Percentiles rank a stretch among this genome's conserved stretches.
Evolutionary conservation across 441 rosid genomes (phyloP).

Genomic region (Jatropha multifida): DNA sequence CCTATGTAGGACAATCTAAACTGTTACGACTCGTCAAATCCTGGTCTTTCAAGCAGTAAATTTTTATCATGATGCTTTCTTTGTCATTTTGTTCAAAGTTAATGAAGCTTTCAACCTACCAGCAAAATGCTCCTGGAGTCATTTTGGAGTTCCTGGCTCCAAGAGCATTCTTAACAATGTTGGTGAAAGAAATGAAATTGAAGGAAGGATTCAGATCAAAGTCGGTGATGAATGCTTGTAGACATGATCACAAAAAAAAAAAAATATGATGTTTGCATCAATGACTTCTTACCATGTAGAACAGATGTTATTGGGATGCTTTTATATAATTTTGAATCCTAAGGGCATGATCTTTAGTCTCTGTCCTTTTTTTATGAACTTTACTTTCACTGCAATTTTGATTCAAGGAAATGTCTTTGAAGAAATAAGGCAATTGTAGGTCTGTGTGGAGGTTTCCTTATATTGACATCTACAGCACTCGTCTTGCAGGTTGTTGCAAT

Average conservation of each 20-base stretch:
- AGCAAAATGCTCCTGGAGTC: too few species aligned
- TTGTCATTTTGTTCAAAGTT: neutral
- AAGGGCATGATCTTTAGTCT: neutral
- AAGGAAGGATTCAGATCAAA: neutral
- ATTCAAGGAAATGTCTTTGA: neutral
- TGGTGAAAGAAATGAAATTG: neutral
- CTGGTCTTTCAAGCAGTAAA: neutral
- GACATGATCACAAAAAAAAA: neutral
- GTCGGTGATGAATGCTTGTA: neutral
- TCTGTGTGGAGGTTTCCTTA: neutral
- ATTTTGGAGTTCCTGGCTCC: neutral
- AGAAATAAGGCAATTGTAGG: neutral
- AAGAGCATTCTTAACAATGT: neutral
- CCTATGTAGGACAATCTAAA: neutral
- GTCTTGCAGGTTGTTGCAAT: conserved; percentile 71
- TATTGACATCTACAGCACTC: conserved; percentile 15
- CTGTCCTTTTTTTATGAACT: neutral
- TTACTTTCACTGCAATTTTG: neutral
- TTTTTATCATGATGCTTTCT: neutral
- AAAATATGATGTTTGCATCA: neutral
- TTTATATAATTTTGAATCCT: neutral
- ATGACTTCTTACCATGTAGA: neutral
- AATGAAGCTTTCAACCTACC: neutral
- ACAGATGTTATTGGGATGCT: neutral
- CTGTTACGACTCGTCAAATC: conserved; percentile 7